A percentile compares a stretch with the other conserved stretches of the same genome.
Evolutionary conservation across 2,329 filamentous ascomycete genomes (phyloP).

Genomic region (Neonectria coccinea): DNA sequence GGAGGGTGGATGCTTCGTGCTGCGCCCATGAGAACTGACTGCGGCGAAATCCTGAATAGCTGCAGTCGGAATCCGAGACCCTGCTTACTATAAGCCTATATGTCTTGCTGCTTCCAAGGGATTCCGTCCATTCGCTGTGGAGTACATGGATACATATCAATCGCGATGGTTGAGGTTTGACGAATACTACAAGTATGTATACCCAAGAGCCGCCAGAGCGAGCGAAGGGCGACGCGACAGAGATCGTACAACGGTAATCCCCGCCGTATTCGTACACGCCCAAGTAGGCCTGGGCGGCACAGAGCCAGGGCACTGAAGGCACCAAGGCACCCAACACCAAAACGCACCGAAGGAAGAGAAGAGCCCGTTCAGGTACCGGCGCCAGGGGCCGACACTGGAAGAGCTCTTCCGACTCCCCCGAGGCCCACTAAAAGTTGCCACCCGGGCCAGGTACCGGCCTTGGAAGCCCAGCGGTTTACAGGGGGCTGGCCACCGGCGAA

Average conservation of each 20-base stretch:
- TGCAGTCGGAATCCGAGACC: slow-evolving; percentile 11
- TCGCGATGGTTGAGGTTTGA: slow-evolving; percentile 1
- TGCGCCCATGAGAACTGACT: slow-evolving; percentile 15
- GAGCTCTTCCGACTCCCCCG: slow-evolving; percentile 31
- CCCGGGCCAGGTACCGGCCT: slow-evolving; percentile 39
- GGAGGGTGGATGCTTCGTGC: slow-evolving; percentile 8
- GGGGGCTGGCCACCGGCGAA: slow-evolving; percentile 24
- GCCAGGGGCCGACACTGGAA: slow-evolving; percentile 42
- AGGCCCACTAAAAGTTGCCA: slow-evolving; percentile 33
- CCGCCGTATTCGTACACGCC: background rate
- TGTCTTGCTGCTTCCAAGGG: slow-evolving; percentile 5
- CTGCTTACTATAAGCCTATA: background rate
- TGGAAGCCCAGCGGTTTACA: slow-evolving; percentile 21
- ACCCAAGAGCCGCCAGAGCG: background rate
- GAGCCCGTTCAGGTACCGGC: slow-evolving; percentile 40
- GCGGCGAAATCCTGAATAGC: background rate
- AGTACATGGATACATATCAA: background rate
- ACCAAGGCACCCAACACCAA: background rate
- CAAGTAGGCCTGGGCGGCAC: no score
- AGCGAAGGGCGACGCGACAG: background rate
- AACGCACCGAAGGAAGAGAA: background rate
- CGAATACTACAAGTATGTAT: no score
- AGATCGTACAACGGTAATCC: background rate
- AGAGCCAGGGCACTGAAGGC: background rate
- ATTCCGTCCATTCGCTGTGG: background rate